Evolutionary conservation across 75 land plant genomes (phyloP).

Genomic region (Azolla pinnata): DNA sequence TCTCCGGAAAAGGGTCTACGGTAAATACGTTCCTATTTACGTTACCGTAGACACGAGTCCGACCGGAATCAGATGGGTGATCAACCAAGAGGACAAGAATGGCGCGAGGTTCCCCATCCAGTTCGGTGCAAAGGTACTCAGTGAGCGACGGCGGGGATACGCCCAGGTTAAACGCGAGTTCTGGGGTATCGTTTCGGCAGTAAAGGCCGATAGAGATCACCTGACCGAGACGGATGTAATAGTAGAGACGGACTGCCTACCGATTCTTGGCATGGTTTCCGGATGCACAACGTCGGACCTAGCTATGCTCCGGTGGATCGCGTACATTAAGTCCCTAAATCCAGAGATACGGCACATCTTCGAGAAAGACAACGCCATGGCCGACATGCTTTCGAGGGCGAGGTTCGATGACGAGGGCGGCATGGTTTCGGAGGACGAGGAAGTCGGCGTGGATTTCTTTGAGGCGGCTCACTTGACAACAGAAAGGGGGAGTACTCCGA

Average conservation of each 20-base stretch:
- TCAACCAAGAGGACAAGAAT: background rate
- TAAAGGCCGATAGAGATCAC: background rate
- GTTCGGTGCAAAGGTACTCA: conserved; percentile 4
- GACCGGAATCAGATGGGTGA: background rate
- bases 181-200: background rate
- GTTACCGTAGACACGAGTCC: background rate
- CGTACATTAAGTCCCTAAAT: conserved; percentile 4
- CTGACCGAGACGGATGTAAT: background rate
- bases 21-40: background rate
- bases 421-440: background rate
- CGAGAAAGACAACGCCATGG: background rate
- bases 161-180: background rate
- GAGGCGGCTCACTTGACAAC: background rate
- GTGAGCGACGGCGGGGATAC: background rate
- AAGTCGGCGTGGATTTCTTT: background rate
- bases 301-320: conserved; percentile 2
- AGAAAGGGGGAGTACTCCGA: background rate
- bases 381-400: conserved; percentile 2
- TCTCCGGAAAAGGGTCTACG: background rate
- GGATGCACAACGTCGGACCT: background rate
- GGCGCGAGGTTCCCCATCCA: too few species aligned
- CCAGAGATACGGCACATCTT: background rate
- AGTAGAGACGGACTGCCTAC: conserved; percentile 4
- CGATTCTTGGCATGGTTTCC: conserved; percentile 4
- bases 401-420: background rate